Evolutionary conservation across 192 early-diverging fungal genomes (phyloP).

Genomic region (Rhizoclosmatium sp.): DNA sequence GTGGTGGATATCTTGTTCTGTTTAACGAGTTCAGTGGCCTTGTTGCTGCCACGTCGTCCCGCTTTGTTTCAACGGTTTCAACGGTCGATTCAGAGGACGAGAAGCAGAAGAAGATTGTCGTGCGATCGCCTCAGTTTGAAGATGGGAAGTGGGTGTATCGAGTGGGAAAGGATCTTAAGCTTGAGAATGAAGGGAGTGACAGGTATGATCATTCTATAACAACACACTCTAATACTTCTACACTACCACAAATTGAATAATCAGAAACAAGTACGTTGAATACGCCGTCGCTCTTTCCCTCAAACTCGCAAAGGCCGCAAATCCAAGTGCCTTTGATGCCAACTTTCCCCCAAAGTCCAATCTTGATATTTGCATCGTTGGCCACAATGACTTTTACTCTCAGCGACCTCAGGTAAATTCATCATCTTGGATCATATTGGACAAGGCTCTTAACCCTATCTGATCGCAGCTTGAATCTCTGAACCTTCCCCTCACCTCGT

Average conservation of each 20-base stretch:
- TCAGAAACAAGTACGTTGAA: constrained; percentile 74
- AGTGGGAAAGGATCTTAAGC: not conserved
- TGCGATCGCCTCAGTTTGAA: constrained; percentile 87
- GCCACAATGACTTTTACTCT: constrained; percentile 99
- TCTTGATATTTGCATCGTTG: constrained; percentile 79
- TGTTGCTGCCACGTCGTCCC: constrained; percentile 82
- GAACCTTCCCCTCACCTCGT: constrained; percentile 59
- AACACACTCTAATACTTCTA: not conserved
- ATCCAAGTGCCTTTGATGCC: not conserved
- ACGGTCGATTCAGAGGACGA: not conserved
- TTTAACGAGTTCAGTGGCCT: constrained; percentile 81
- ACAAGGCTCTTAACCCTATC: not conserved
- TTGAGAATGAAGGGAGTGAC: not conserved
- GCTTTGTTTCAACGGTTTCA: constrained; percentile 81
- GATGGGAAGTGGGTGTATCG: constrained; percentile 82
- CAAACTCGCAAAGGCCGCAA: not conserved
- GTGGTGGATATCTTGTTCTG: constrained; percentile 95
- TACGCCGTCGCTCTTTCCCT: constrained; percentile 48
- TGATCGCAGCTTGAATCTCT: constrained; percentile 56
- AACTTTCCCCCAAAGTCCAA: constrained; percentile 41
- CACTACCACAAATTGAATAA: not conserved
- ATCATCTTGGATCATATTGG: not conserved
- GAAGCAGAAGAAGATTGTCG: constrained; percentile 52
- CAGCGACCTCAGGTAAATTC: constrained; percentile 79
- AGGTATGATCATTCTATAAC: not conserved